Base-by-base conservation (phyloP, 805 yeast genomes). In the Yarrowia sp. region DNA sequence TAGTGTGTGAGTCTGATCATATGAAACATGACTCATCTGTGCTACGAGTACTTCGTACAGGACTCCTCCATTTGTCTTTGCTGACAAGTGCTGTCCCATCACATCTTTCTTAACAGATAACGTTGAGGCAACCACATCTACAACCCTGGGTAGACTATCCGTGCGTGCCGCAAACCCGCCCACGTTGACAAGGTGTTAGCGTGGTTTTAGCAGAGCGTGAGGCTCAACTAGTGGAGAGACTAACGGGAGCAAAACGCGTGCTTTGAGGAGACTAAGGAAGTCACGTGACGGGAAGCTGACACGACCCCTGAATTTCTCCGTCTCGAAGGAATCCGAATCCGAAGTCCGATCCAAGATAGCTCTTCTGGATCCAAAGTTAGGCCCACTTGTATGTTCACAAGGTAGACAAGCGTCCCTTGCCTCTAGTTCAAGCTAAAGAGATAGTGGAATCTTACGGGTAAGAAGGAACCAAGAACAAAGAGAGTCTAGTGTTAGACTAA, bases 111-210 rank as follows among this genome's bases (percentile, higher is more conserved):
- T 24, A 24, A 24, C 30, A 24, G 30, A 24, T 24, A 36, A 36
- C 38, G 38, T 36, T 36, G 38, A 36, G n/a, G 46, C 30, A 20
- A 10, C 20, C 15, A 44, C 33, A 47, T 33, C 6, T 34, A 49
- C 55, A 10, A 49, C 55, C 39, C 55, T 49, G 15, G 24, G 24
- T 33, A 33, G 33, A 8, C 56, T 52, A 52, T n/a, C 42, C 56
- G 56, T 52, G 42, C 56, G 56, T 52, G 42, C 56, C 42, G 55
- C 40, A 33, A 50, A 49, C 24, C 55, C 55, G 40, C 56, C 30
- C 42, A 52, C 42, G 33, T 17, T 36, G 42, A 52, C 42, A 52
- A 52, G 56, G 17, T 8, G 17, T 33, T 52, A 52, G 56, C 56
- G 56, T 36, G 40, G 14, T 52, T 52, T 52, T 50, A 49, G 53